These are phyloP conservation scores for Blastocystis sp. DNA, from an alignment of 352 stramenopile genomes.

Conservation along the genomic window DNA sequence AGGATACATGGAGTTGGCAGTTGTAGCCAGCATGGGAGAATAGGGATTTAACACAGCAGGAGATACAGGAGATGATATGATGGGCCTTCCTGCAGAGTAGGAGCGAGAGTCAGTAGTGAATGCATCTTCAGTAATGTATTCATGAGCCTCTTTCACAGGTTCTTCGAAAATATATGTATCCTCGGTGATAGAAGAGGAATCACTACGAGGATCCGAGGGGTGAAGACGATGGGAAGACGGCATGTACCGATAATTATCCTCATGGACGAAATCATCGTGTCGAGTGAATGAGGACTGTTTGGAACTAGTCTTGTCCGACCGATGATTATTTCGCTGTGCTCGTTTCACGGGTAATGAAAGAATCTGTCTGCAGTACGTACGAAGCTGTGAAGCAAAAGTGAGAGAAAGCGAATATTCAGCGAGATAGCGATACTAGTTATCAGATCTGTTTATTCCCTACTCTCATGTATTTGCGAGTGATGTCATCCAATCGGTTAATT, in stretches of 20 bases:
- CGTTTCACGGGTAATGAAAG: neutral
- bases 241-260: neutral
- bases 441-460: neutral
- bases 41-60: neutral
- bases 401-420: neutral
- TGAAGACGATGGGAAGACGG: neutral
- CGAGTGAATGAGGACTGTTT: neutral
- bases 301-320: neutral
- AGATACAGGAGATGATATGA: neutral
- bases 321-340: neutral
- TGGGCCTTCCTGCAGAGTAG: neutral
- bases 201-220: neutral
- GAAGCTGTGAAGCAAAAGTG: neutral
- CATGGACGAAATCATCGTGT: neutral
- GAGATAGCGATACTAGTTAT: neutral
- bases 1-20: neutral
- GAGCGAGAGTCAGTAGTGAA: neutral
- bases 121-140: neutral
- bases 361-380: neutral
- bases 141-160: neutral
- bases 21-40: neutral
- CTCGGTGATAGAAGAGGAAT: neutral
- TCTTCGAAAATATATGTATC: conserved; percentile 6
- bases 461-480: neutral
- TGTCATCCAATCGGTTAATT: neutral